These are phyloP conservation scores for Arxiozyma heterogenica DNA, from an alignment of 1,139 yeast species.

Conservation along the genomic window DNA sequence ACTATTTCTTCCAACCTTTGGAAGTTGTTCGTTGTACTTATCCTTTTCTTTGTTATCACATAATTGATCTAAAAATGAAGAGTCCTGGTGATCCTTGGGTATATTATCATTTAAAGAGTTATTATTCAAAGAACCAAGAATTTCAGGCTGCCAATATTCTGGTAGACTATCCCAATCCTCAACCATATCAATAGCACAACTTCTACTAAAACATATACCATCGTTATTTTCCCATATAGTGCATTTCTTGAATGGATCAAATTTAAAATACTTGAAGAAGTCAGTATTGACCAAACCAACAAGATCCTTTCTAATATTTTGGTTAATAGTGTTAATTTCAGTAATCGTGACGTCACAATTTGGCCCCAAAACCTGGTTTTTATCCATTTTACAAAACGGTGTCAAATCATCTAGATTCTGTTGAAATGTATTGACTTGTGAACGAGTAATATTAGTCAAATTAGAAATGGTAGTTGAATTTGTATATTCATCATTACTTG, in stretches of 20 bases:
- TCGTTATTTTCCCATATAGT: constrained; percentile 80
- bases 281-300: constrained; percentile 52
- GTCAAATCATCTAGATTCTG: constrained; percentile 6
- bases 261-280: constrained; percentile 78
- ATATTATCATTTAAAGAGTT: constrained; percentile 31
- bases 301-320: constrained; percentile 44
- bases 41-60: constrained; percentile 17
- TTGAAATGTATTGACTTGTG: neutral
- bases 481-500: neutral
- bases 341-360: constrained; percentile 46
- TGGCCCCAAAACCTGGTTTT: constrained; percentile 29
- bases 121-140: constrained; percentile 52
- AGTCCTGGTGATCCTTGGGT: constrained; percentile 30
- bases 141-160: constrained; percentile 64
- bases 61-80: constrained; percentile 30
- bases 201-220: constrained; percentile 77
- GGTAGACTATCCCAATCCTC: constrained; percentile 60
- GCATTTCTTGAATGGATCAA: constrained; percentile 79
- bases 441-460: neutral
- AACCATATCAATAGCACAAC: constrained; percentile 84
- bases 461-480: neutral
- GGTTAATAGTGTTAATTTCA: constrained; percentile 45
- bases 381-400: constrained; percentile 31
- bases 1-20: neutral
- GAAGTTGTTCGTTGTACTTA: constrained; percentile 1